A percentile compares a stretch with the other conserved stretches of the same genome.
These are phyloP conservation scores for Kodamaea arcana DNA, from an alignment of 1,139 yeast genomes.

Conservation along the genomic window DNA sequence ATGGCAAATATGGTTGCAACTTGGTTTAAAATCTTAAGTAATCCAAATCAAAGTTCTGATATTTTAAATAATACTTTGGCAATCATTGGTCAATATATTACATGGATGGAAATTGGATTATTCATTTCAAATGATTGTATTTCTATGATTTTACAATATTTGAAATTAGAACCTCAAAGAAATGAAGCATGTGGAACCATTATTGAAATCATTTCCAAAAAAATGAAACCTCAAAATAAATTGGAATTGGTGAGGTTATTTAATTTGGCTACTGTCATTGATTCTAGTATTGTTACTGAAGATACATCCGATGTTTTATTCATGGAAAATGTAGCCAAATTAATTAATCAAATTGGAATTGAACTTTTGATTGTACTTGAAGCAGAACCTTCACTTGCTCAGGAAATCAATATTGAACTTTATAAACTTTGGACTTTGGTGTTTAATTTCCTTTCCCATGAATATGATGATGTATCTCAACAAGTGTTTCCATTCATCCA, in stretches of 20 bases:
- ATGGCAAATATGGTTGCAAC: conserved; percentile 61
- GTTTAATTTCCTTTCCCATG: conserved; percentile 68
- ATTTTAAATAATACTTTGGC: conserved; percentile 58
- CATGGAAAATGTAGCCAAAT: conserved; percentile 70
- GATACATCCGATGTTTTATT: conserved; percentile 56
- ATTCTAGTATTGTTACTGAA: conserved; percentile 31
- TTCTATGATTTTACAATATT: conserved; percentile 56
- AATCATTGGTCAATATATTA: conserved; percentile 79
- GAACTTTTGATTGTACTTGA: conserved; percentile 71
- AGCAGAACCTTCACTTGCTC: conserved; percentile 44
- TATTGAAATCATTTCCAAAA: conserved; percentile 79
- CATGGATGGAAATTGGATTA: conserved; percentile 90
- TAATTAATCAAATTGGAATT: conserved; percentile 69
- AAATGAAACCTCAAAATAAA: conserved; percentile 88
- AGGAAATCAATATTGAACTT: conserved; percentile 28
- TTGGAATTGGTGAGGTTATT: conserved; percentile 68
- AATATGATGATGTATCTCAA: conserved; percentile 82
- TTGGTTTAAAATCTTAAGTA: conserved; percentile 61
- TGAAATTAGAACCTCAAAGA: conserved; percentile 45
- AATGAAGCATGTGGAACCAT: conserved; percentile 69
- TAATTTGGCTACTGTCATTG: conserved; percentile 57
- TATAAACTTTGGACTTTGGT: conserved; percentile 64
- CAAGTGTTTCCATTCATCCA: conserved; percentile 81
- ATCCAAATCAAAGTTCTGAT: conserved; percentile 31
- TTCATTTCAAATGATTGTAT: conserved; percentile 68